Evolutionary conservation across 371 early-diverging fungal genomes (phyloP).

Genomic region (Mortierella polycephala): DNA sequence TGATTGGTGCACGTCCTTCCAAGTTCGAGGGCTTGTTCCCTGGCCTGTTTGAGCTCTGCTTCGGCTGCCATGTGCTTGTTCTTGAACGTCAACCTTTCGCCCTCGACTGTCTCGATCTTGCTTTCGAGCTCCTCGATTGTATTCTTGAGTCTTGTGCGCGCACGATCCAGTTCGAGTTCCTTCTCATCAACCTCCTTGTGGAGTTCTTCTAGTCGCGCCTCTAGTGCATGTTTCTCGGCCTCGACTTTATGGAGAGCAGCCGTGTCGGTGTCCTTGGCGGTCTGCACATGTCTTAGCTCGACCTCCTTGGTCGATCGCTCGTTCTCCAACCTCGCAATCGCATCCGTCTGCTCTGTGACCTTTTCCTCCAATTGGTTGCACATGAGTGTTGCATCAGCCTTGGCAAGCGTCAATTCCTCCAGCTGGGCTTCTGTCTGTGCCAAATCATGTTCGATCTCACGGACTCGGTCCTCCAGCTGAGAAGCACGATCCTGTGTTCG

Average conservation of each 20-base stretch:
- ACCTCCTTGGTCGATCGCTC: constrained; percentile 64
- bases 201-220: constrained; percentile 65
- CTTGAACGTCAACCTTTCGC: constrained; percentile 67
- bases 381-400: constrained; percentile 60
- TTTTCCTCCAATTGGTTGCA: constrained; percentile 58
- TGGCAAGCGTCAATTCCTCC: constrained; percentile 63
- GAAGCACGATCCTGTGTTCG: constrained; percentile 78
- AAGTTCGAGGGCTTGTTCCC: constrained; percentile 65
- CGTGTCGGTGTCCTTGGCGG: constrained; percentile 57
- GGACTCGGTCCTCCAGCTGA: constrained; percentile 74
- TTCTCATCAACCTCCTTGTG: constrained; percentile 67
- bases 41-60: constrained; percentile 58
- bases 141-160: constrained; percentile 57
- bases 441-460: constrained; percentile 66
- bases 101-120: constrained; percentile 64
- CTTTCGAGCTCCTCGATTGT: constrained; percentile 69
- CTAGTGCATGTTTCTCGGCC: constrained; percentile 66
- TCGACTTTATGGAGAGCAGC: constrained; percentile 61
- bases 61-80: constrained; percentile 60
- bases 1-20: constrained; percentile 55
- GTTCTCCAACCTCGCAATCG: constrained; percentile 71
- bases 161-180: constrained; percentile 64
- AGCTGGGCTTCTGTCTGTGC: constrained; percentile 74
- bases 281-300: constrained; percentile 65
- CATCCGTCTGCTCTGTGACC: constrained; percentile 57